phyloP scores from a whole-genome alignment of 2,329 filamentous ascomycete genomes.

The Ceratocystis cubensis region DNA sequence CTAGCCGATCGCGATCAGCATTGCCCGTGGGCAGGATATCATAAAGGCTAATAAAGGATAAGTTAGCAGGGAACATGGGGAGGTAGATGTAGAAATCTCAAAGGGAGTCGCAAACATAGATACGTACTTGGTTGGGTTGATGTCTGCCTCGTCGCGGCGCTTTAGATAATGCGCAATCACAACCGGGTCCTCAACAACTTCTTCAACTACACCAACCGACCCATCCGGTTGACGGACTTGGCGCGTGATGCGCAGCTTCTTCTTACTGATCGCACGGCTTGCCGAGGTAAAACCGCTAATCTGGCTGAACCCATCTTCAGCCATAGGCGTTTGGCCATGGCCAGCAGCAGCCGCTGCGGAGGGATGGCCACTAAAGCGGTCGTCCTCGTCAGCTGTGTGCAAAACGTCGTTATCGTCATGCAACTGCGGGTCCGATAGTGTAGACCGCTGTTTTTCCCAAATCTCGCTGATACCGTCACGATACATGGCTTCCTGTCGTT shows the following conservation, averaged over 20 bases:
- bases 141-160: slow-evolving; percentile 56
- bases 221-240: slow-evolving; percentile 36
- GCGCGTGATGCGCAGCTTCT: slow-evolving; percentile 61
- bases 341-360: not conserved
- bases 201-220: slow-evolving; percentile 49
- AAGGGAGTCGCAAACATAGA: slow-evolving; percentile 22
- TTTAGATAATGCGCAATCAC: slow-evolving; percentile 85
- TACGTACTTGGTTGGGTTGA: slow-evolving; percentile 60
- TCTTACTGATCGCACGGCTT: slow-evolving; percentile 50
- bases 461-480: slow-evolving; percentile 83
- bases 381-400: slow-evolving; percentile 47
- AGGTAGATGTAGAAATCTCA: slow-evolving; percentile 32
- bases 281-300: slow-evolving; percentile 55
- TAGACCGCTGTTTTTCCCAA: slow-evolving; percentile 77
- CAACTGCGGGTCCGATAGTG: slow-evolving; percentile 59
- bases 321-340: slow-evolving; percentile 42
- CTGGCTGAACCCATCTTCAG: slow-evolving; percentile 70
- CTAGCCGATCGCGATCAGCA: slow-evolving; percentile 40
- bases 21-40: slow-evolving; percentile 38
- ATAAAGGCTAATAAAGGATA: slow-evolving; percentile 34
- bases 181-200: slow-evolving; percentile 64
- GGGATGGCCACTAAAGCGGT: slow-evolving; percentile 56
- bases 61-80: slow-evolving; percentile 25
- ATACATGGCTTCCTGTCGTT: slow-evolving; percentile 83
- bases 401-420: slow-evolving; percentile 51